Percentiles rank a stretch among this genome's conserved stretches.
phyloP scores from a whole-genome alignment of 352 stramenopile genomes.

The Globisporangium uncinulatum region DNA sequence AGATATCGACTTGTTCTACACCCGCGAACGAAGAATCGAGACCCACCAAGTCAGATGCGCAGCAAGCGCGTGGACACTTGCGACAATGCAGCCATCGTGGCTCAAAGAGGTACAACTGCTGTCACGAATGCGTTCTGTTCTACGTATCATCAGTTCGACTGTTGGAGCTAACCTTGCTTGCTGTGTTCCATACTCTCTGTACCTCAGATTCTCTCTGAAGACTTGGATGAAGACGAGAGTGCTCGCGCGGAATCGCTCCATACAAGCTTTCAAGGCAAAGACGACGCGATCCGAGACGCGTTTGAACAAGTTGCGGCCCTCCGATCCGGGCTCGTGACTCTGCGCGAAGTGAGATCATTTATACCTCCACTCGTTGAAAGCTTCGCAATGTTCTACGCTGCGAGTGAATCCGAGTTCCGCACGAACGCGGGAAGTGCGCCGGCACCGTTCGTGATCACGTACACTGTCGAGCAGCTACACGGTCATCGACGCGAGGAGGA shows the following conservation, averaged over 20 bases:
- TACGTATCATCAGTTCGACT: background rate
- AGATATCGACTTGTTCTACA: background rate
- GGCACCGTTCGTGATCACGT: slow-evolving; percentile 11
- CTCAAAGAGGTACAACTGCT: slow-evolving; percentile 9
- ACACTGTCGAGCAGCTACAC: slow-evolving; percentile 10
- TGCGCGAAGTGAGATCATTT: background rate
- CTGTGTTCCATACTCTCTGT: background rate
- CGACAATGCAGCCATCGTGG: slow-evolving; percentile 8
- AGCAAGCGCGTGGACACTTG: slow-evolving; percentile 5
- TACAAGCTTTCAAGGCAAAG: slow-evolving; percentile 1
- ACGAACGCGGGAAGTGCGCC: background rate
- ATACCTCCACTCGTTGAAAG: slow-evolving; percentile 4
- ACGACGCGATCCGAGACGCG: slow-evolving; percentile 7
- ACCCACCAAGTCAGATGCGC: background rate
- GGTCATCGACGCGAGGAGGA: background rate
- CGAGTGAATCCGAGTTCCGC: slow-evolving; percentile 8
- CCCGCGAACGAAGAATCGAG: background rate
- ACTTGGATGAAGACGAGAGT: slow-evolving; percentile 7
- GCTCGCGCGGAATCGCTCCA: background rate
- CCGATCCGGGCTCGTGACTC: slow-evolving; percentile 4
- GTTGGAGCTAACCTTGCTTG: background rate
- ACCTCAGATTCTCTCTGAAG: slow-evolving; percentile 9
- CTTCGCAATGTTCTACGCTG: slow-evolving; percentile 7
- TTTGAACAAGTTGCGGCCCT: slow-evolving; percentile 9
- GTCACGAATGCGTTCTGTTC: background rate